Percentiles rank a stretch among this genome's conserved stretches.
phyloP scores from a whole-genome alignment of 2,329 filamentous ascomycete genomes.

The Leptographium wingfieldii region DNA sequence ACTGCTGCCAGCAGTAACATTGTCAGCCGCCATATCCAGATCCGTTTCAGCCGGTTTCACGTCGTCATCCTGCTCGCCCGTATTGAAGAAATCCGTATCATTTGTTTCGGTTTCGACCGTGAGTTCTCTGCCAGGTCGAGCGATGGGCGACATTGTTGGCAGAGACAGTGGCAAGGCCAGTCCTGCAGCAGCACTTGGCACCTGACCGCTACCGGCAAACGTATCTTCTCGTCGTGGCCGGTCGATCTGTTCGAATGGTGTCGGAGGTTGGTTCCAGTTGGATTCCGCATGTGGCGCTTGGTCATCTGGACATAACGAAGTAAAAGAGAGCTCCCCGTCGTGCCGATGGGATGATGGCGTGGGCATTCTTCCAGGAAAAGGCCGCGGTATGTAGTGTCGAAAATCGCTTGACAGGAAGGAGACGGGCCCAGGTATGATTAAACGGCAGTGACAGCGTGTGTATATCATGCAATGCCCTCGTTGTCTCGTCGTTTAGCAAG shows the following conservation, averaged over 20 bases:
- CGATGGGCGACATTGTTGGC: conserved; percentile 30
- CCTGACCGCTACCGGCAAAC: neutral
- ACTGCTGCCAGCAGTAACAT: neutral
- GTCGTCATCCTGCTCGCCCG: conserved; percentile 12
- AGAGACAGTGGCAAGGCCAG: conserved; percentile 21
- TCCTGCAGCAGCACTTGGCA: neutral
- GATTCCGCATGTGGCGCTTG: conserved; percentile 17
- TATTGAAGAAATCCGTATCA: conserved; percentile 5
- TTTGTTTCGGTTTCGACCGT: conserved; percentile 6
- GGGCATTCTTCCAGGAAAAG: conserved; percentile 9
- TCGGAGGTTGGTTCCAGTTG: conserved; percentile 13
- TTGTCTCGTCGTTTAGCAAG: neutral
- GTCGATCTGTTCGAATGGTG: conserved; percentile 7
- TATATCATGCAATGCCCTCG: neutral
- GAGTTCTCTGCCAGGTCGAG: conserved; percentile 17
- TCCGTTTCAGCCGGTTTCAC: conserved; percentile 16
- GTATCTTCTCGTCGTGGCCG: neutral
- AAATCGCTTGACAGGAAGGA: neutral
- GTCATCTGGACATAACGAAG: conserved; percentile 31
- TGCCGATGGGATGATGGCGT: conserved; percentile 12
- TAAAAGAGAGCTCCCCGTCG: conserved; percentile 18
- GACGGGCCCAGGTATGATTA: too few species aligned
- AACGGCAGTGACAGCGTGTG: neutral
- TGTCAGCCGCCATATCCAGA: conserved; percentile 10
- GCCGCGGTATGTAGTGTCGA: neutral